These are phyloP conservation scores for Euphorbia lathyris DNA, from an alignment of 345 rosid species.

Conservation along the genomic window DNA sequence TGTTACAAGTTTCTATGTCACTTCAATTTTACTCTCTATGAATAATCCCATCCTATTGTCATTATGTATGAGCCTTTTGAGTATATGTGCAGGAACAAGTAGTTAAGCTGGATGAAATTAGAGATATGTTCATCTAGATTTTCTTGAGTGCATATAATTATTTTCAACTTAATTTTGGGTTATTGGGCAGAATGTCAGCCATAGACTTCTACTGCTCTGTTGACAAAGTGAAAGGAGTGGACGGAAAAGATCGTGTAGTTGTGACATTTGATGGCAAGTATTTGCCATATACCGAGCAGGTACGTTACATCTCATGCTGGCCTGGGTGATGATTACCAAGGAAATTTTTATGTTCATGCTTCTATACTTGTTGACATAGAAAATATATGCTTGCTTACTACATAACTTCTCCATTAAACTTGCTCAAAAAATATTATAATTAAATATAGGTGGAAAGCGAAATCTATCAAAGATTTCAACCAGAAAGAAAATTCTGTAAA, in stretches of 20 bases:
- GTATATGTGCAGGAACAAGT: neutral
- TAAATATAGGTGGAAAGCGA: too few relatives aligned
- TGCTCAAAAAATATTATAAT: too few relatives aligned
- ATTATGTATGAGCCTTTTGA: constrained; percentile 2
- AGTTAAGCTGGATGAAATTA: neutral
- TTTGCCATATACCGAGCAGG: constrained; percentile 77
- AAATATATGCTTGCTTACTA: too few relatives aligned
- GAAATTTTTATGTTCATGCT: neutral
- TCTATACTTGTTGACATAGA: neutral
- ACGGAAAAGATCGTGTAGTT: constrained; percentile 79
- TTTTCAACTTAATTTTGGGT: neutral
- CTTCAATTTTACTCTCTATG: neutral
- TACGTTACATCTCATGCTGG: constrained; percentile 26
- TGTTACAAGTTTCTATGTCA: neutral
- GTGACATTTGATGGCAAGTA: constrained; percentile 88
- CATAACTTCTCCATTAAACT: too few relatives aligned
- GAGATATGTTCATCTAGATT: neutral
- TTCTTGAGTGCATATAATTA: neutral
- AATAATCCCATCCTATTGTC: neutral
- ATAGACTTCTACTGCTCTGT: constrained; percentile 95
- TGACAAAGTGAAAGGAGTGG: constrained; percentile 76
- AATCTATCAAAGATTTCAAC: too few relatives aligned
- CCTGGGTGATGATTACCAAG: neutral
- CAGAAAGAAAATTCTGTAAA: too few relatives aligned
- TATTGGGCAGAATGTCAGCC: constrained; percentile 71